Evolutionary conservation across 2,329 filamentous ascomycete genomes (phyloP).

Genomic region (Aspergillus hiratsukae): DNA sequence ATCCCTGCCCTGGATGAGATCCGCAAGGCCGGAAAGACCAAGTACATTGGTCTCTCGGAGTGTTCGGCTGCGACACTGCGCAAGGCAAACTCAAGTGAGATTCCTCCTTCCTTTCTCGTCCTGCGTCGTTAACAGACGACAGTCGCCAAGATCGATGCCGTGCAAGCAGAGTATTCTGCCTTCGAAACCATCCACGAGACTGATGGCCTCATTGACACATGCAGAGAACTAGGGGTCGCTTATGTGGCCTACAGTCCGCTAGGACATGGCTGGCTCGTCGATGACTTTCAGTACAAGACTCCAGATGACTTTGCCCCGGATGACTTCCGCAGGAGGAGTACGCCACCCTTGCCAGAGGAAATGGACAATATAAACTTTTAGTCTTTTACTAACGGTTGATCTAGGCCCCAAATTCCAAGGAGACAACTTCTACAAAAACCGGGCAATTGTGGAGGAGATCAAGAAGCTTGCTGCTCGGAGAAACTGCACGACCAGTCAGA

Average conservation of each 20-base stretch:
- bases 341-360: constrained; percentile 7
- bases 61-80: constrained; percentile 44
- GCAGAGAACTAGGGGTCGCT: constrained; percentile 39
- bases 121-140: constrained; percentile 6
- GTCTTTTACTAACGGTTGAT: neutral
- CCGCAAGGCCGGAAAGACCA: constrained; percentile 45
- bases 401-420: constrained; percentile 35
- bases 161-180: constrained; percentile 46
- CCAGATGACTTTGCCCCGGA: constrained; percentile 45
- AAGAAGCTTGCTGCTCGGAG: constrained; percentile 37
- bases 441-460: constrained; percentile 39
- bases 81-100: constrained; percentile 43
- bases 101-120: neutral
- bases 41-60: constrained; percentile 48
- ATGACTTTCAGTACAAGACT: constrained; percentile 39
- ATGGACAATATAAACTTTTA: neutral
- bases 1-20: constrained; percentile 46
- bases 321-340: constrained; percentile 40
- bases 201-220: constrained; percentile 39
- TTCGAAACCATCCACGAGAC: constrained; percentile 42
- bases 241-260: constrained; percentile 47
- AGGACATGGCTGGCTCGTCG: constrained; percentile 47
- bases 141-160: constrained; percentile 47
- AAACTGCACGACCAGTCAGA: constrained; percentile 31
- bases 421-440: constrained; percentile 45